These are phyloP conservation scores for Lachnellula cervina DNA, from an alignment of 2,329 filamentous ascomycete species.

Conservation along the genomic window DNA sequence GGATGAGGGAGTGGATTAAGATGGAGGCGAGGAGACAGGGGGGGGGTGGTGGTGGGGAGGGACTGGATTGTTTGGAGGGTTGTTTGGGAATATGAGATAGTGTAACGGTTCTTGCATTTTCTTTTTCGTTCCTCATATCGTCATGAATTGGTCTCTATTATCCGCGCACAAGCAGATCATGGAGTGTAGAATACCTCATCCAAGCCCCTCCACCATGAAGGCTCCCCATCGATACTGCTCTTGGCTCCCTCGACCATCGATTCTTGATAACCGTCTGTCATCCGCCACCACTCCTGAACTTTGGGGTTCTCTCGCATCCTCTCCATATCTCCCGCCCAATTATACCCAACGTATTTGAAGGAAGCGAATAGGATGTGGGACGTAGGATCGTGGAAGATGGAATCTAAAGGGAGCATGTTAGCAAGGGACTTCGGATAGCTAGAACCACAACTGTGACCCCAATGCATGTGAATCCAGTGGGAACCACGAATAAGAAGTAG, in stretches of 20 bases:
- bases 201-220: slow-evolving; percentile 64
- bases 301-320: slow-evolving; percentile 67
- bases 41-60: slow-evolving; percentile 42
- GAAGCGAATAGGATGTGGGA: slow-evolving; percentile 64
- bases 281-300: slow-evolving; percentile 73
- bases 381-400: slow-evolving; percentile 63
- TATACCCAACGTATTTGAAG: slow-evolving; percentile 73
- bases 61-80: slow-evolving; percentile 38
- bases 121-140: slow-evolving; percentile 8
- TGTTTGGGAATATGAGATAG: slow-evolving; percentile 29
- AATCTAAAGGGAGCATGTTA: slow-evolving; percentile 45
- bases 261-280: slow-evolving; percentile 75
- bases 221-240: slow-evolving; percentile 53
- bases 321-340: slow-evolving; percentile 71
- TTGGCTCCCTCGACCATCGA: slow-evolving; percentile 55
- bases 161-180: slow-evolving; percentile 30
- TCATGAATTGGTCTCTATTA: neutral
- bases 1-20: slow-evolving; percentile 50
- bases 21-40: slow-evolving; percentile 45
- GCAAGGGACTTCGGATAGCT: neutral
- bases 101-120: neutral
- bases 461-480: neutral
- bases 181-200: slow-evolving; percentile 65
- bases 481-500: neutral
- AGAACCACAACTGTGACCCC: neutral